Base-by-base conservation (phyloP, 768 basidiomycete species). In the Termitomyces sp. region DNA sequence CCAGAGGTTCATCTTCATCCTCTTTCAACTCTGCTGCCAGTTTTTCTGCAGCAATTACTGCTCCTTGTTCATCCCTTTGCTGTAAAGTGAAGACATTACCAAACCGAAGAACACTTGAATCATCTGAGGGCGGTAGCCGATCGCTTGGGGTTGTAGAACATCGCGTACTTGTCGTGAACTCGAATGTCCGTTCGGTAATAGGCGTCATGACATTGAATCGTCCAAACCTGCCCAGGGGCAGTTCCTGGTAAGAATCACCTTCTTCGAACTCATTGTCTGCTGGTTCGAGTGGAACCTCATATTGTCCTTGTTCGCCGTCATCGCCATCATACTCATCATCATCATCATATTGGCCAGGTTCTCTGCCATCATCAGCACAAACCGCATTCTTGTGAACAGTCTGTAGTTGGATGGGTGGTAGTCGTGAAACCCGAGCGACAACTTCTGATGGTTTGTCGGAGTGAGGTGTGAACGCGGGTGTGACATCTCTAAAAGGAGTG, bases 141-240 rank as follows among this genome's bases (percentile, higher is more conserved):
- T 73, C 70, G 58, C 75, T 77, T 17, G 80, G 79, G 2, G 80
- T 81, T 16, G 43, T 50, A 44, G 66, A 69, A 23, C 65, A 69
- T 57, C 83, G 76, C 16, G 83, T 88, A 62, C 84, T 88, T 32
- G 77, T 78, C 3, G 89, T 79, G 54, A 71, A 95, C 70, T 98
- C 97, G 64, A 83, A 82, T 10, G 97, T 98, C 41, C 95, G 80
- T 70, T 99, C 97, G 12, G 92, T 92, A 70, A 98, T 98, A 3
- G 97, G 96, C 9, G 96, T 98, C 94, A 99, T 94, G 55, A 95
- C 86, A 66, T 89, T 86, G 72, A 98, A 90, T 56, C 81, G 78
- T 35, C 88, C 89, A 66, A 91, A 89, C 27, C 90, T 82, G 17
- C 89, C 86, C 50, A 87, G 75, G 28, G 88, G 86, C 19, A 78